Percentiles rank a stretch among this genome's conserved stretches.
These are phyloP conservation scores for Kregervanrija delftensis DNA, from an alignment of 805 yeast species.

Conservation along the genomic window DNA sequence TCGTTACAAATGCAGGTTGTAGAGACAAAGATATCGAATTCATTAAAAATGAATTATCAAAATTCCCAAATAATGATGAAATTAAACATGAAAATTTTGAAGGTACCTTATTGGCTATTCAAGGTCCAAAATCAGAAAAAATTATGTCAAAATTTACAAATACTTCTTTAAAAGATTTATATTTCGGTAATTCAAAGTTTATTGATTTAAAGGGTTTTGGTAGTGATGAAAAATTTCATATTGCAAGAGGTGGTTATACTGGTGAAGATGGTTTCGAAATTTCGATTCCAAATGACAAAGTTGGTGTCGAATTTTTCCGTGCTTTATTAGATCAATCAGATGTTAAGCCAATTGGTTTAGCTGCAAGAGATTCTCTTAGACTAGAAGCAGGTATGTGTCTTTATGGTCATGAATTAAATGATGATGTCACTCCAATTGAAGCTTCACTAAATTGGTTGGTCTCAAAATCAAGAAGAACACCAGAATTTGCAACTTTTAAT, in stretches of 20 bases:
- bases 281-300: conserved; percentile 53
- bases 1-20: conserved; percentile 96
- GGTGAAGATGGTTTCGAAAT: conserved; percentile 98
- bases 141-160: conserved; percentile 59
- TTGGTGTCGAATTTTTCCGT: conserved; percentile 56
- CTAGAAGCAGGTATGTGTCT: conserved; percentile 98
- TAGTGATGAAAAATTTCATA: conserved; percentile 45
- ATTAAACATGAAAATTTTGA: conserved; percentile 42
- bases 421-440: conserved; percentile 76
- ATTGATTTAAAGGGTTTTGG: conserved; percentile 36
- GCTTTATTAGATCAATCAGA: conserved; percentile 45
- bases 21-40: conserved; percentile 72
- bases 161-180: conserved; percentile 50
- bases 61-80: conserved; percentile 22
- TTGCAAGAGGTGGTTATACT: conserved; percentile 96
- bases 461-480: conserved; percentile 67
- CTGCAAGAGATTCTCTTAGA: conserved; percentile 95
- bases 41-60: conserved; percentile 43
- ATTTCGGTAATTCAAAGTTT: conserved; percentile 66
- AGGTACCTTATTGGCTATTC: conserved; percentile 80
- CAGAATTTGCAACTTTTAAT: conserved; percentile 49
- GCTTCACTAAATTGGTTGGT: conserved; percentile 87
- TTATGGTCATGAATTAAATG: conserved; percentile 87
- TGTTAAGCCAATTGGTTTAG: conserved; percentile 86
- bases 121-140: conserved; percentile 82